phyloP scores from a whole-genome alignment of 2,329 filamentous ascomycete genomes.

The Ampelomyces quisqualis region DNA sequence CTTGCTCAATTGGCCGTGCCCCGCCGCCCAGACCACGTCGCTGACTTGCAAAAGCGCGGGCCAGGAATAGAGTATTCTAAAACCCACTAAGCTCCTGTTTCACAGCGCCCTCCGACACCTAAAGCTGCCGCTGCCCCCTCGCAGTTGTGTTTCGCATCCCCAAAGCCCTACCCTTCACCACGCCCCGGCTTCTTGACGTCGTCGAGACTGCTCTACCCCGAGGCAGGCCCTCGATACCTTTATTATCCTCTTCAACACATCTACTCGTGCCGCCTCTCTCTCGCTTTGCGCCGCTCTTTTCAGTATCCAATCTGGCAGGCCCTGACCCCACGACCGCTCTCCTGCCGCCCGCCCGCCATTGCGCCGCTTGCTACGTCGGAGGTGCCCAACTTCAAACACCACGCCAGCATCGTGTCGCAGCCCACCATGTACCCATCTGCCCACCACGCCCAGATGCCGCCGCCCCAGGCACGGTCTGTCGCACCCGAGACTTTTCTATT shows the following conservation, averaged over 20 bases:
- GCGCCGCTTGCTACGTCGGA: conserved; percentile 30
- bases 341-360: conserved; percentile 32
- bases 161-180: conserved; percentile 36
- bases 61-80: conserved; percentile 41
- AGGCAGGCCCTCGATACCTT: conserved; percentile 45
- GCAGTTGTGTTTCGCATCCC: conserved; percentile 43
- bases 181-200: conserved; percentile 35
- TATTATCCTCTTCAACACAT: conserved; percentile 38
- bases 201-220: conserved; percentile 39
- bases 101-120: conserved; percentile 44
- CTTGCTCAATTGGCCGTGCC: conserved; percentile 24
- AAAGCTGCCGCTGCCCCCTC: conserved; percentile 44
- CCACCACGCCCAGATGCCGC: conserved; percentile 77
- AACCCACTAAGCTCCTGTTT: conserved; percentile 45
- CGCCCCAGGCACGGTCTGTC: conserved; percentile 65
- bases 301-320: conserved; percentile 43
- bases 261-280: too few relatives aligned
- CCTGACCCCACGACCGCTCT: conserved; percentile 29
- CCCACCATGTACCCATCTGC: conserved; percentile 51
- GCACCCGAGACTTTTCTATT: conserved; percentile 99
- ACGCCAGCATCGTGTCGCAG: conserved; percentile 40
- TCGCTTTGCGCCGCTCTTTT: conserved; percentile 43
- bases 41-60: conserved; percentile 28
- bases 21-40: conserved; percentile 24
- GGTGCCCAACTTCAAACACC: conserved; percentile 30